phyloP scores from a whole-genome alignment of 1,284 basidiomycete genomes.

The Anthracocystis panici-leucophaei region DNA sequence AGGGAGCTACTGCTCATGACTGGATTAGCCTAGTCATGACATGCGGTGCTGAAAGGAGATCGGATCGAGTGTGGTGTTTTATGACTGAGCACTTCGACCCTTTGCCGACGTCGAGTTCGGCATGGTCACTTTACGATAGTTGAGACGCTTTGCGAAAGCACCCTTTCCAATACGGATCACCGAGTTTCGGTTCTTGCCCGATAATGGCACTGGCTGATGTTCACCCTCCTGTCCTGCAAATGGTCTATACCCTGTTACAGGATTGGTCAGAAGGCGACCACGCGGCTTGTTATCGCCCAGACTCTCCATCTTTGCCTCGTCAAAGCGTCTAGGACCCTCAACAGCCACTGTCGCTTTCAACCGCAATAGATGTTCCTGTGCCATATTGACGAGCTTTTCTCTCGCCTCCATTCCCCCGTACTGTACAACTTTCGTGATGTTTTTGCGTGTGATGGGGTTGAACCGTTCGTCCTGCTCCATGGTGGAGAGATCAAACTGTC shows the following conservation, averaged over 20 bases:
- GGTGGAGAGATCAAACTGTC: constrained; percentile 37
- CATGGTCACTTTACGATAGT: constrained; percentile 43
- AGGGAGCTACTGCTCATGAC: not conserved
- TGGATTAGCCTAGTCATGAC: no score
- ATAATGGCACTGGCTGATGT: constrained; percentile 36
- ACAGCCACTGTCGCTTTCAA: constrained; percentile 55
- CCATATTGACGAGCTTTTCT: constrained; percentile 47
- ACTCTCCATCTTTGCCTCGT: constrained; percentile 39
- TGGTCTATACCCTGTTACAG: constrained; percentile 39
- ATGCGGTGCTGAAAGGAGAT: not conserved
- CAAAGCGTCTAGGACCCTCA: constrained; percentile 52
- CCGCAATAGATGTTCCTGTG: constrained; percentile 54
- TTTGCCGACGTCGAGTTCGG: constrained; percentile 15
- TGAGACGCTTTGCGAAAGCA: constrained; percentile 61
- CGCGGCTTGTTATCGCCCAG: constrained; percentile 41
- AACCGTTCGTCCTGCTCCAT: constrained; percentile 59
- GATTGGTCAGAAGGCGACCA: constrained; percentile 55
- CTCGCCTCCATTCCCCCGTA: constrained; percentile 60
- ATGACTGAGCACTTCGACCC: constrained; percentile 4
- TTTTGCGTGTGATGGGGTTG: constrained; percentile 56
- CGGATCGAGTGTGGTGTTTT: not conserved
- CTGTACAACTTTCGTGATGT: constrained; percentile 60
- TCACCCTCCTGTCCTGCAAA: constrained; percentile 47
- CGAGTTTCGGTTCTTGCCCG: constrained; percentile 52
- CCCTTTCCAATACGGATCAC: constrained; percentile 66